Percentiles rank a stretch among this genome's conserved stretches.
Conservation (phyloP, 2,329 filamentous ascomycete species). For the Colletotrichum orchidophilum region DNA sequence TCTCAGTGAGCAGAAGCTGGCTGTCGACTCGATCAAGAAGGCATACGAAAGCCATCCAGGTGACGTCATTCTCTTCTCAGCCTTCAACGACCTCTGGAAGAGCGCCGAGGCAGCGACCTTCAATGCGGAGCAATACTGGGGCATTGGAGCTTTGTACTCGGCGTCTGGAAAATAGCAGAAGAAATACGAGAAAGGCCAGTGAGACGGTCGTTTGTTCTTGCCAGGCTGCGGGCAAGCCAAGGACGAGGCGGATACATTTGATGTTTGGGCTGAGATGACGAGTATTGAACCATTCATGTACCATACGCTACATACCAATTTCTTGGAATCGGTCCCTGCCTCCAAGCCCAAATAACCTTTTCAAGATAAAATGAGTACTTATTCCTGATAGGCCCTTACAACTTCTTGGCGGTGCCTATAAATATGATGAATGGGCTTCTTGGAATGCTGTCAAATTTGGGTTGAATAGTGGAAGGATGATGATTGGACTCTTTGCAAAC, state of each 20-base stretch:
- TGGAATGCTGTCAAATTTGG: too few relatives aligned
- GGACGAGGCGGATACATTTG: not conserved
- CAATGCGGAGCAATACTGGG: slow-evolving; percentile 82
- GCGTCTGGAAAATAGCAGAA: slow-evolving; percentile 31
- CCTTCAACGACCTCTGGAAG: slow-evolving; percentile 87
- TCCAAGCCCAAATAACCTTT: too few relatives aligned
- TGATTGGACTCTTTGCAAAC: too few relatives aligned
- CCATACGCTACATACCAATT: not conserved
- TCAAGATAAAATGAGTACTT: too few relatives aligned
- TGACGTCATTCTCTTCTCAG: slow-evolving; percentile 77
- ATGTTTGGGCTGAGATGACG: not conserved
- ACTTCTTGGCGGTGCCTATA: not conserved
- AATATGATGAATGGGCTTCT: not conserved
- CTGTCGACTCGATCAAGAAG: slow-evolving; percentile 71
- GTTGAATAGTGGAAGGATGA: too few relatives aligned
- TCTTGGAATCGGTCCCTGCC: not conserved
- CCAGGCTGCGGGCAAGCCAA: slow-evolving; percentile 7
- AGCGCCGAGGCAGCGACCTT: slow-evolving; percentile 67
- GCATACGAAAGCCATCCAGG: slow-evolving; percentile 61
- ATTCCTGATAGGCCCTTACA: too few relatives aligned
- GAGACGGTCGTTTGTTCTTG: not conserved
- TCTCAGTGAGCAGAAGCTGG: slow-evolving; percentile 70
- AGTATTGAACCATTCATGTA: not conserved
- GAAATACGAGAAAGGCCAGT: not conserved
- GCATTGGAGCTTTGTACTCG: slow-evolving; percentile 56